A percentile compares a stretch with the other conserved stretches of the same genome.
Evolutionary conservation across 1,284 basidiomycete species (phyloP).

Genomic region (Spongiforma sp.): DNA sequence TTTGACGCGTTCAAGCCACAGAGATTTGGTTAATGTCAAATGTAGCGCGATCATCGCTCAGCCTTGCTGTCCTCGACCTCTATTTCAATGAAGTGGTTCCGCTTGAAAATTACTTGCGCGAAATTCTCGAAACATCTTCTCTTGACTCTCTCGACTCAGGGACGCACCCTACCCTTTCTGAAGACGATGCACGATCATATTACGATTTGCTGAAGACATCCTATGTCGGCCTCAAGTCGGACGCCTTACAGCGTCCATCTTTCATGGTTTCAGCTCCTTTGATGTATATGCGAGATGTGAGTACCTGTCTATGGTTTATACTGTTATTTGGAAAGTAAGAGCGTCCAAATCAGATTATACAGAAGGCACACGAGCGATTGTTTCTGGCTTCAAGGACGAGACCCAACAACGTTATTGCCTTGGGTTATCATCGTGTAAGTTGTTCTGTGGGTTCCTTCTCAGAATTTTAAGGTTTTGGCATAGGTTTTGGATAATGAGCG

Average conservation of each 20-base stretch:
- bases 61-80: constrained; percentile 30
- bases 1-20: too few relatives aligned
- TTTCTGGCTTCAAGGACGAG: constrained; percentile 45
- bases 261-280: constrained; percentile 44
- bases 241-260: constrained; percentile 16
- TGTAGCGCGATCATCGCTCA: constrained; percentile 14
- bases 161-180: constrained; percentile 21
- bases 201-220: constrained; percentile 47
- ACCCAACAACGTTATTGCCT: constrained; percentile 62
- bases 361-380: constrained; percentile 59
- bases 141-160: constrained; percentile 1
- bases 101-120: constrained; percentile 49
- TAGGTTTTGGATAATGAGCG: constrained; percentile 23
- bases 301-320: constrained; percentile 14
- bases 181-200: constrained; percentile 45
- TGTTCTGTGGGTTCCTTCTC: neutral
- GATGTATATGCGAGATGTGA: constrained; percentile 61
- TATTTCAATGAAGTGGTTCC: constrained; percentile 47
- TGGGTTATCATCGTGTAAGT: constrained; percentile 67
- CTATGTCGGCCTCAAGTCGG: constrained; percentile 45
- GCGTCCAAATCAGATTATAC: constrained; percentile 53
- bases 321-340: neutral
- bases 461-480: neutral
- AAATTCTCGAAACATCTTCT: constrained; percentile 34
- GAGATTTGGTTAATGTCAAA: constrained; percentile 11